A percentile compares a stretch with the other conserved stretches of the same genome.
These are phyloP conservation scores for Cyberlindnera samutprakarnensis DNA, from an alignment of 805 yeast genomes.

Conservation along the genomic window DNA sequence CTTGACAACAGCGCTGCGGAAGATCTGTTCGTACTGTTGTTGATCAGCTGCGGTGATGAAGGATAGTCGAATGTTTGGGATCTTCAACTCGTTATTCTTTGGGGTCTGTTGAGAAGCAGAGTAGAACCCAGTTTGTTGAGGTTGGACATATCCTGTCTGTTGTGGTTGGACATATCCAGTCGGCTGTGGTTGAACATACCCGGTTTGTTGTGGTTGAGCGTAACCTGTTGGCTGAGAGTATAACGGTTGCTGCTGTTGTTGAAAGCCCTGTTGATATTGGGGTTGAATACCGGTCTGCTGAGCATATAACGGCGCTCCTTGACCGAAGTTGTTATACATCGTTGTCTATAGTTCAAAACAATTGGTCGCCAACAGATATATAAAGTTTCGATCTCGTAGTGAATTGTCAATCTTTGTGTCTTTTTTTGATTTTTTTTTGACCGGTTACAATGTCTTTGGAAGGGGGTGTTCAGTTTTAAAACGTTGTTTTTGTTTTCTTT, in stretches of 20 bases:
- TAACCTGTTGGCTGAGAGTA: constrained; percentile 10
- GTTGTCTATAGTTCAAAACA: no score
- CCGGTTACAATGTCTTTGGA: no score
- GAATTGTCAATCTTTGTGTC: no score
- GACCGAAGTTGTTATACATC: constrained; percentile 11
- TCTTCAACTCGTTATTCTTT: constrained; percentile 51
- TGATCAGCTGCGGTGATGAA: constrained; percentile 85
- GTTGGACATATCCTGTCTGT: constrained; percentile 21
- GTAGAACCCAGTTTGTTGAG: constrained; percentile 35
- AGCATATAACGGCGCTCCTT: constrained; percentile 1
- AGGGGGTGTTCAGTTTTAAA: no score
- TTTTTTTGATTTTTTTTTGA: not conserved
- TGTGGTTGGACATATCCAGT: constrained; percentile 13
- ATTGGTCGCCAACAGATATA: no score
- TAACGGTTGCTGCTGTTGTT: constrained; percentile 8
- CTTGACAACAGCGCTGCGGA: constrained; percentile 64
- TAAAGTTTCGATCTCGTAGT: no score
- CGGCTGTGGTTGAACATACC: constrained; percentile 12
- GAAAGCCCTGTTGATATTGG: not conserved
- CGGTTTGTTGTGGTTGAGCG: constrained; percentile 10
- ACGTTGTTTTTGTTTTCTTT: no score
- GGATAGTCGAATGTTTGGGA: constrained; percentile 72
- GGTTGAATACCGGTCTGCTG: constrained; percentile 3
- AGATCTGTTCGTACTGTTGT: constrained; percentile 75
- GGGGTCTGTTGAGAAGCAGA: constrained; percentile 23